Base-by-base conservation (phyloP, 306 rosid species). In the Begonia loranthoides region DNA sequence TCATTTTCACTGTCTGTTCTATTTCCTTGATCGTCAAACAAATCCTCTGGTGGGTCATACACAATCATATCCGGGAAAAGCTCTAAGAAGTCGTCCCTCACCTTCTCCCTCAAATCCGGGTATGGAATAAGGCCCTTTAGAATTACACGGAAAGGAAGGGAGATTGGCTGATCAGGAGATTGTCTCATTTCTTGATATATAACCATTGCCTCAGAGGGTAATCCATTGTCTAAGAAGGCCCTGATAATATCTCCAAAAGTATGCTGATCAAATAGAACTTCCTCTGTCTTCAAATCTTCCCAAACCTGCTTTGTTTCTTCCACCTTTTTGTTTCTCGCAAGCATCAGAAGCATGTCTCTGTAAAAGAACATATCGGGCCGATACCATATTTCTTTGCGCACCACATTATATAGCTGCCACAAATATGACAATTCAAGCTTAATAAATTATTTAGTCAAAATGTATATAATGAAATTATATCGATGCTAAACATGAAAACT, bases 281-380 rank as follows among this genome's bases (percentile, higher is more conserved):
- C 78, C 70, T 85, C 95, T 10, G 62, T 56, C 61, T 82, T 82
- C 57, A 89, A 70, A 74, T 89, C 95, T 59, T 51, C 48, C 95
- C 97, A 85, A 41, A 89, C 95, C 71, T 63, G 70, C 66, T 82
- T 85, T 38, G 70, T 58, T 72, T 89, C 95, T 11, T 79, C 83
- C 45, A 79, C 81, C 60, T 63, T 75, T 63, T 13, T 76, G 80
- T 85, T 89, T 59, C 95, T 80, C 2, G 95, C 81, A 45, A 89
- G 94, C 97, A 73, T 79, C 90, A 79, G 70, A 43, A 89, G 85
- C 97, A 84, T 89, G 74, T 89, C 95, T 64, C 90, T 71, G 39
- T 79, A 82, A 50, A 89, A 89, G 77, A 75, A 84, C 97, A 84
- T 82, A 78, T 89, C 97, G 8, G 95, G 95, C 47, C 94, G 74